Percentiles rank a stretch among this genome's conserved stretches.
These are phyloP conservation scores for Cyclostephanos tholiformis DNA, from an alignment of 108 stramenopile genomes.

Conservation along the genomic window DNA sequence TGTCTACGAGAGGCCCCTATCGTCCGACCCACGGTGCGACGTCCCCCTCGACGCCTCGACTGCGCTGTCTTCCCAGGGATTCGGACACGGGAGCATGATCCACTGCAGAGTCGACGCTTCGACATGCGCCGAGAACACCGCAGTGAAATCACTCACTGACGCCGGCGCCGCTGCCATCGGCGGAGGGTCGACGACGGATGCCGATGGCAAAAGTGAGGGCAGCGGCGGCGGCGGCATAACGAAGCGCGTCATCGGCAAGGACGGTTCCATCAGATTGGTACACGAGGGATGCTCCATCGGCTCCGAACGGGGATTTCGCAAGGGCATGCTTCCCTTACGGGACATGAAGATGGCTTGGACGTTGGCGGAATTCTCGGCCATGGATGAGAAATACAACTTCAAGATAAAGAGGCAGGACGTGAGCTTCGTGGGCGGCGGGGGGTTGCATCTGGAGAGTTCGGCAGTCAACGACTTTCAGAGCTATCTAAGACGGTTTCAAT, in stretches of 20 bases:
- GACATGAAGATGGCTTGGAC: slow-evolving; percentile 99
- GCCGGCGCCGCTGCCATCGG: neutral
- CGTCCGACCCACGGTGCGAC: slow-evolving; percentile 67
- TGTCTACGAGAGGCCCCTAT: slow-evolving; percentile 63
- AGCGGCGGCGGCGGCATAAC: slow-evolving; percentile 42
- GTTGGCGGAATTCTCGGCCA: slow-evolving; percentile 89
- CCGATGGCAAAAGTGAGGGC: neutral
- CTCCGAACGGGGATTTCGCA: slow-evolving; percentile 74
- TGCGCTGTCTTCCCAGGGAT: slow-evolving; percentile 41
- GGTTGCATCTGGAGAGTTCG: slow-evolving; percentile 68
- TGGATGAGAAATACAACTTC: slow-evolving; percentile 94
- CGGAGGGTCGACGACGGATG: slow-evolving; percentile 9
- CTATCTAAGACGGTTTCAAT: slow-evolving; percentile 85
- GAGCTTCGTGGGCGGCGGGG: slow-evolving; percentile 53
- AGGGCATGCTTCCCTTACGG: slow-evolving; percentile 88
- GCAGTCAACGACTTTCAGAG: slow-evolving; percentile 77
- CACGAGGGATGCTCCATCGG: slow-evolving; percentile 52
- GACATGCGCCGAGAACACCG: slow-evolving; percentile 60
- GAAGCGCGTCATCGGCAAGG: slow-evolving; percentile 83
- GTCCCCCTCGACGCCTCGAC: slow-evolving; percentile 46
- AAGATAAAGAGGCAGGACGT: slow-evolving; percentile 90
- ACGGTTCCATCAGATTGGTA: slow-evolving; percentile 77
- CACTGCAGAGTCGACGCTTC: slow-evolving; percentile 82
- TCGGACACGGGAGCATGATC: slow-evolving; percentile 77
- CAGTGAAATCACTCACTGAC: slow-evolving; percentile 14